These are phyloP conservation scores for Thermoascus crustaceus DNA, from an alignment of 2,329 filamentous ascomycete genomes.

Conservation along the genomic window DNA sequence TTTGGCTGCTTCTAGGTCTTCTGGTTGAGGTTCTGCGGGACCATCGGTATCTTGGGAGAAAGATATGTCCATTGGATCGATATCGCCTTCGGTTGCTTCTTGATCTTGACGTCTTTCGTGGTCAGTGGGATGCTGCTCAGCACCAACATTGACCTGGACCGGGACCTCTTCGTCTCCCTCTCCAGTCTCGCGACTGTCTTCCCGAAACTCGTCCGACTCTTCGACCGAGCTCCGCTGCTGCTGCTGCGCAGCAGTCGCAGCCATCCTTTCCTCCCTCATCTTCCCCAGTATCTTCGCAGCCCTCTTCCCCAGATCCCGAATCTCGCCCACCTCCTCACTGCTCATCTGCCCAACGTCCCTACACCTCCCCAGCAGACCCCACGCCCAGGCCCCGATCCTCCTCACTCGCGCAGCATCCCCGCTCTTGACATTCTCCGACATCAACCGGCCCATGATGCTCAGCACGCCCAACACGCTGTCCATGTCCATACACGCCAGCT, in stretches of 20 bases:
- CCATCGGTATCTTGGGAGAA: background rate
- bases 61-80: background rate
- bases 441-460: conserved; percentile 48
- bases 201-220: conserved; percentile 13
- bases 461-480: conserved; percentile 59
- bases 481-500: conserved; percentile 49
- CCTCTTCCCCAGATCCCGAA: conserved; percentile 72
- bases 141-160: conserved; percentile 1
- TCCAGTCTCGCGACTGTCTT: conserved; percentile 4
- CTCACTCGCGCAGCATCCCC: conserved; percentile 53
- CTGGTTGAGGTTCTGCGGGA: conserved; percentile 2
- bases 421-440: conserved; percentile 55
- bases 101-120: too few species aligned
- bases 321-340: conserved; percentile 64
- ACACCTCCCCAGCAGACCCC: conserved; percentile 69
- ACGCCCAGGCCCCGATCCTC: conserved; percentile 73
- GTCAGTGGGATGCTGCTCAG: conserved; percentile 2
- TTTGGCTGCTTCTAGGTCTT: conserved; percentile 43
- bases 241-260: conserved; percentile 27
- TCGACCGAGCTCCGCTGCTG: conserved; percentile 16
- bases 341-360: conserved; percentile 67
- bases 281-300: conserved; percentile 48
- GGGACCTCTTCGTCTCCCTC: conserved; percentile 7
- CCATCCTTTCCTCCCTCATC: conserved; percentile 38
- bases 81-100: background rate